Evolutionary conservation across 352 stramenopile species (phyloP).

Genomic region (Phytopythium kandeliae): DNA sequence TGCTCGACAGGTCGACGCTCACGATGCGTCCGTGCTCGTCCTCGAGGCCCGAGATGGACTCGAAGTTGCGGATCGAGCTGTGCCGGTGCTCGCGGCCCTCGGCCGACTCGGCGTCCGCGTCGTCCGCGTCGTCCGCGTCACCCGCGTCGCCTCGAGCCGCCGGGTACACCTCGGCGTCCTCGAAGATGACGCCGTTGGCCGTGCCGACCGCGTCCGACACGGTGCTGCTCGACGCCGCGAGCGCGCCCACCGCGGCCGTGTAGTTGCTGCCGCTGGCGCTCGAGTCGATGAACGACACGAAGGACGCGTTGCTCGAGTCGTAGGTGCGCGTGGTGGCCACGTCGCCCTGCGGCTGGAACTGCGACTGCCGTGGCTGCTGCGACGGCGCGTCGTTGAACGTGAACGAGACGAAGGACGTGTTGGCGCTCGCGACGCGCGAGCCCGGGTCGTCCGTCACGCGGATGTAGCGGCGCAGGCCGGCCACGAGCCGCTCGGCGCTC

Average conservation of each 20-base stretch:
- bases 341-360: too few species aligned
- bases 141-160: constrained; percentile 5
- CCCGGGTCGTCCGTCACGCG: constrained; percentile 17
- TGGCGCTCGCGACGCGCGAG: constrained; percentile 23
- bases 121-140: too few species aligned
- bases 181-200: constrained; percentile 18
- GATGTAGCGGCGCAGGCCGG: constrained; percentile 39
- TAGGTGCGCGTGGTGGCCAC: constrained; percentile 3
- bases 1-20: constrained; percentile 25
- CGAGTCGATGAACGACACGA: constrained; percentile 7
- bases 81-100: constrained; percentile 5
- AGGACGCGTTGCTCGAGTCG: constrained; percentile 8
- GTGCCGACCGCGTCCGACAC: background rate
- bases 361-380: too few species aligned
- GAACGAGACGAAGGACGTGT: constrained; percentile 42
- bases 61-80: constrained; percentile 31
- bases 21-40: constrained; percentile 13
- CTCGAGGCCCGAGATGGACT: constrained; percentile 33
- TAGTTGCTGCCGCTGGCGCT: constrained; percentile 8
- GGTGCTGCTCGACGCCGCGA: constrained; percentile 1
- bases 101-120: constrained; percentile 1
- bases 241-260: constrained; percentile 7
- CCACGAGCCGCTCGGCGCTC: constrained; percentile 53
- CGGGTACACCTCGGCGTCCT: constrained; percentile 15
- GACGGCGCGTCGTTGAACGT: constrained; percentile 15